Evolutionary conservation across 2,329 filamentous ascomycete genomes (phyloP).

Genomic region (Ophiostoma perfectum): DNA sequence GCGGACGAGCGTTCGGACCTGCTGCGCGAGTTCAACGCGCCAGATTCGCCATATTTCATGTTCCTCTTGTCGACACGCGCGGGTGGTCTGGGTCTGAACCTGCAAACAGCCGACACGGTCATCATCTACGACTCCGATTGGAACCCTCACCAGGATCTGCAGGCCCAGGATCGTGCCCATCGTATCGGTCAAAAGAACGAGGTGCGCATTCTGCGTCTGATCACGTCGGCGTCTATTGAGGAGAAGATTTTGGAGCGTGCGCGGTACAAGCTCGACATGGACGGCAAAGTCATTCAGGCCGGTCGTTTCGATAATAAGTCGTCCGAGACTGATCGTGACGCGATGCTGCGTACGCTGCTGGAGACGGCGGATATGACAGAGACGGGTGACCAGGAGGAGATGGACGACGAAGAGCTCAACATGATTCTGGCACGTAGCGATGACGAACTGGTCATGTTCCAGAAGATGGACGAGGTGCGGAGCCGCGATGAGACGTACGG

Average conservation of each 20-base stretch:
- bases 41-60: slow-evolving; percentile 89
- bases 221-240: slow-evolving; percentile 94
- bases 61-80: slow-evolving; percentile 98
- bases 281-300: slow-evolving; percentile 98
- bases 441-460: slow-evolving; percentile 70
- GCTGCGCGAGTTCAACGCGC: slow-evolving; percentile 81
- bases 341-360: slow-evolving; percentile 87
- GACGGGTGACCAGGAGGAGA: slow-evolving; percentile 77
- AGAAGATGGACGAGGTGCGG: slow-evolving; percentile 75
- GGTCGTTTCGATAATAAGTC: slow-evolving; percentile 99
- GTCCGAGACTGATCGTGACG: slow-evolving; percentile 95
- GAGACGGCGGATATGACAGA: slow-evolving; percentile 72
- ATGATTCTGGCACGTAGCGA: slow-evolving; percentile 87
- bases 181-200: slow-evolving; percentile 99
- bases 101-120: slow-evolving; percentile 97
- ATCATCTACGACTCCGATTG: slow-evolving; percentile 99
- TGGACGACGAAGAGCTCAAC: slow-evolving; percentile 97
- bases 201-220: slow-evolving; percentile 89
- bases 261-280: slow-evolving; percentile 97
- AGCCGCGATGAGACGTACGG: slow-evolving; percentile 64
- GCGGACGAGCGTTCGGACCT: slow-evolving; percentile 94
- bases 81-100: slow-evolving; percentile 91
- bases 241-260: slow-evolving; percentile 97
- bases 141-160: slow-evolving; percentile 98
- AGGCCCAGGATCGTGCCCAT: slow-evolving; percentile 98